Evolutionary conservation across 192 early-diverging fungal genomes (phyloP).

Genomic region (Gigaspora rosea): DNA sequence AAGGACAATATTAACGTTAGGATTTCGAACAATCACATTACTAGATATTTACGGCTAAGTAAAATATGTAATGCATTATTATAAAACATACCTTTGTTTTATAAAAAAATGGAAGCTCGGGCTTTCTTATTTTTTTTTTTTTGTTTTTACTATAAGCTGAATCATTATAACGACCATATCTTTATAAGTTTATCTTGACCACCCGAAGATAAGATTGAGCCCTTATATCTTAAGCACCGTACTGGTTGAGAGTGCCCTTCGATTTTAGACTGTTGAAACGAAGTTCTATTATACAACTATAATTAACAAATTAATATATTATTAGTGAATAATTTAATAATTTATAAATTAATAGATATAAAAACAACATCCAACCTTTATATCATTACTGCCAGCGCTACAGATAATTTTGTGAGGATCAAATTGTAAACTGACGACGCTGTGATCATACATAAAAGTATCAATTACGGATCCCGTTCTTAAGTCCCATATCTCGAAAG

Average conservation of each 20-base stretch:
- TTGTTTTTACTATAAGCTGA: no score
- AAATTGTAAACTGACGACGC: constrained; percentile 55
- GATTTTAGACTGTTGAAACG: constrained; percentile 63
- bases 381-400: constrained; percentile 46
- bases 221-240: constrained; percentile 48
- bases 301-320: neutral
- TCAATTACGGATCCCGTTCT: constrained; percentile 68
- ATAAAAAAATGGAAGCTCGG: no score
- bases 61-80: no score
- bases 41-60: no score
- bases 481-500: constrained; percentile 68
- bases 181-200: constrained; percentile 65
- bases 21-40: no score
- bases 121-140: no score
- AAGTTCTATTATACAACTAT: constrained; percentile 60
- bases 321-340: neutral
- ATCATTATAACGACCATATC: constrained; percentile 59
- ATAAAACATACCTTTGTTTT: no score
- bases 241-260: constrained; percentile 49
- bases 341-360: neutral
- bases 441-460: constrained; percentile 53
- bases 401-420: constrained; percentile 60
- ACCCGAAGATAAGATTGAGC: constrained; percentile 58
- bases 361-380: neutral
- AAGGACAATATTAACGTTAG: no score